Percentiles rank a stretch among this genome's conserved stretches.
Conservation (phyloP, 345 rosid genomes). For the Citrus medica region DNA sequence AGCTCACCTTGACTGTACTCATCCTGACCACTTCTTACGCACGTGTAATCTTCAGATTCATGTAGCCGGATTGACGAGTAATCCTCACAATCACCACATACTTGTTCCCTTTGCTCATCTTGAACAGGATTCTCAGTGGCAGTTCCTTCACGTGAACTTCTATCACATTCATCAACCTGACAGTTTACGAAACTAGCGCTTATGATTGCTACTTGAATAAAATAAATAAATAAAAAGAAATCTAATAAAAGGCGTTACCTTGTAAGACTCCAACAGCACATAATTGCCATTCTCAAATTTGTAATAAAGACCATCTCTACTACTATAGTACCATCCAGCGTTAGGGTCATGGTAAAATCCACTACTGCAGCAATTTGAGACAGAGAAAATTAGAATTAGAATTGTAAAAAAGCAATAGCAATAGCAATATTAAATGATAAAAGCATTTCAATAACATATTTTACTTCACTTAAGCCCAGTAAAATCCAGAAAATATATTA, state of each 20-base stretch:
- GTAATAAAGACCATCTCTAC: constrained; percentile 75
- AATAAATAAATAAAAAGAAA: background rate
- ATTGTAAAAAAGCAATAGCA: background rate
- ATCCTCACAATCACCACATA: constrained; percentile 9
- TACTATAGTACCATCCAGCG: constrained; percentile 92
- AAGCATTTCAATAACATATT: background rate
- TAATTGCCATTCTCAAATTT: constrained; percentile 74
- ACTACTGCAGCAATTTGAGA: constrained; percentile 42
- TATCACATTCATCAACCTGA: constrained; percentile 27
- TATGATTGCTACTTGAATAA: background rate
- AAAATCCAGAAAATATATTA: background rate
- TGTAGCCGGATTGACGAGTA: constrained; percentile 1
- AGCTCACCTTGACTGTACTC: constrained; percentile 31
- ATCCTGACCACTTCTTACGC: constrained; percentile 4
- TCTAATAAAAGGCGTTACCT: constrained; percentile 20
- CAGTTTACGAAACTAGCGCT: background rate
- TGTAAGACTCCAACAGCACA: constrained; percentile 43
- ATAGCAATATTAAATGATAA: background rate
- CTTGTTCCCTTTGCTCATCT: constrained; percentile 22
- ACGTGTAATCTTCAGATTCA: constrained; percentile 23
- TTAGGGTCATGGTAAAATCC: constrained; percentile 84
- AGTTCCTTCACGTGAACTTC: constrained; percentile 15
- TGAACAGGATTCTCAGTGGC: constrained; percentile 22
- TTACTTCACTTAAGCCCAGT: background rate
- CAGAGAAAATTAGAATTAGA: background rate